Evolutionary conservation across 208 protist genomes (phyloP).

Genomic region (Leishmania martiniquensis): DNA sequence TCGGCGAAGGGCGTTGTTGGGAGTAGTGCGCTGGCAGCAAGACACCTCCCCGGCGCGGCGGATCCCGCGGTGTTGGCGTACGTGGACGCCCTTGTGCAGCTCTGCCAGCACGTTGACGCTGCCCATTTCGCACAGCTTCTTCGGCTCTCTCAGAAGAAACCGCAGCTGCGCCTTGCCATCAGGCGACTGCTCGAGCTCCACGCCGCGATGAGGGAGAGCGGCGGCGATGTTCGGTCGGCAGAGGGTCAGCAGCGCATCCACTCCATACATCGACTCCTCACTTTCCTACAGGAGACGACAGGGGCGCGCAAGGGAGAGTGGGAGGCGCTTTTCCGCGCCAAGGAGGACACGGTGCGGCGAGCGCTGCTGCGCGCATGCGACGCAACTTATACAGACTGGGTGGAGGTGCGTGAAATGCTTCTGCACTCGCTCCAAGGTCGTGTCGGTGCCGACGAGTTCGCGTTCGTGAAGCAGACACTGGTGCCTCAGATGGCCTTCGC

Average conservation of each 20-base stretch:
- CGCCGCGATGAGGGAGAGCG: constrained; percentile 33
- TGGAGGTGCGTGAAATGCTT: constrained; percentile 37
- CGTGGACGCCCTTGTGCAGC: constrained; percentile 48
- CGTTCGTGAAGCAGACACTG: constrained; percentile 55
- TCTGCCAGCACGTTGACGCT: constrained; percentile 51
- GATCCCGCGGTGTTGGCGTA: constrained; percentile 27
- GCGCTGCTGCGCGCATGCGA: constrained; percentile 55
- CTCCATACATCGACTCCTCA: constrained; percentile 71
- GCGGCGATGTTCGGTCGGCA: constrained; percentile 41
- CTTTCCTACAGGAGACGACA: constrained; percentile 61
- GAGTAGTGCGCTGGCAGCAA: background rate
- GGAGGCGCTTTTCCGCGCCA: constrained; percentile 69
- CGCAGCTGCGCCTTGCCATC: constrained; percentile 53
- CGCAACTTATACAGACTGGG: constrained; percentile 33
- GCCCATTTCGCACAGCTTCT: constrained; percentile 51
- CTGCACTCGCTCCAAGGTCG: constrained; percentile 50
- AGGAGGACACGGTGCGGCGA: constrained; percentile 66
- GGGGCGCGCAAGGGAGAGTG: constrained; percentile 59
- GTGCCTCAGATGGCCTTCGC: constrained; percentile 50
- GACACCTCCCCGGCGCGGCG: background rate
- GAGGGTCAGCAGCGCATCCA: constrained; percentile 61
- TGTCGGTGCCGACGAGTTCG: constrained; percentile 35
- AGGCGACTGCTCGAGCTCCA: constrained; percentile 36
- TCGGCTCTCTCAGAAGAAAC: constrained; percentile 50
- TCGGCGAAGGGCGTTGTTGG: background rate